Percentiles rank a stretch among this genome's conserved stretches.
Evolutionary conservation across 306 rosid genomes (phyloP).

Genomic region (Quercus parvula): DNA sequence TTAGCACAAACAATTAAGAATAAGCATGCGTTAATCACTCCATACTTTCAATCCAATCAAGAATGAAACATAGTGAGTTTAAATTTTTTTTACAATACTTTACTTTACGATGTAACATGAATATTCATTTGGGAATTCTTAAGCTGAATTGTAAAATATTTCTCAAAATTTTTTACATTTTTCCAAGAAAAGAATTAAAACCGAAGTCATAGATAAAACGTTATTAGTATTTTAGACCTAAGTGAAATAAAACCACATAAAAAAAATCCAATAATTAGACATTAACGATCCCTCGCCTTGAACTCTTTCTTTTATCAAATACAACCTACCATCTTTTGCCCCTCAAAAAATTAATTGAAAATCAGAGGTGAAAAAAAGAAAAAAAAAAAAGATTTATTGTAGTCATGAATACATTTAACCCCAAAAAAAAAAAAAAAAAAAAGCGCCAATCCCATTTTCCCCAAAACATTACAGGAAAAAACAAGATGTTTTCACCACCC

Average conservation of each 20-base stretch:
- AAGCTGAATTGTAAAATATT: slow-evolving; percentile 6
- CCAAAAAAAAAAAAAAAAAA: neutral
- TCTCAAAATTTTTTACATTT: slow-evolving; percentile 29
- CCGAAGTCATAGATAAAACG: slow-evolving; percentile 15
- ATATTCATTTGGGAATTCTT: neutral
- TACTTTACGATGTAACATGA: neutral
- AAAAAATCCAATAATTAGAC: slow-evolving; percentile 30
- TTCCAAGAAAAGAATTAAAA: neutral
- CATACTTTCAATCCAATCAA: too few species aligned
- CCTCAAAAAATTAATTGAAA: slow-evolving; percentile 2
- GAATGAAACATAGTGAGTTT: too few species aligned
- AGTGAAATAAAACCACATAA: slow-evolving; percentile 11
- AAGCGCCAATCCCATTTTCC: slow-evolving; percentile 29
- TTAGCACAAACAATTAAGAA: too few species aligned
- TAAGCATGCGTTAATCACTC: too few species aligned
- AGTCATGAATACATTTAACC: slow-evolving; percentile 2
- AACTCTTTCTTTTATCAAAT: slow-evolving; percentile 33
- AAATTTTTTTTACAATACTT: too few species aligned
- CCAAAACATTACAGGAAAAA: slow-evolving; percentile 5
- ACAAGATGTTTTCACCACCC: slow-evolving; percentile 11
- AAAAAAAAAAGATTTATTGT: too few species aligned
- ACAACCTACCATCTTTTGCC: slow-evolving; percentile 31
- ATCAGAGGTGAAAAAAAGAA: neutral
- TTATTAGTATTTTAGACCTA: slow-evolving; percentile 28
- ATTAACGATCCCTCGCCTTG: slow-evolving; percentile 15